phyloP scores from a whole-genome alignment of 1,284 basidiomycete genomes.

The Ceratobasidium sp. region DNA sequence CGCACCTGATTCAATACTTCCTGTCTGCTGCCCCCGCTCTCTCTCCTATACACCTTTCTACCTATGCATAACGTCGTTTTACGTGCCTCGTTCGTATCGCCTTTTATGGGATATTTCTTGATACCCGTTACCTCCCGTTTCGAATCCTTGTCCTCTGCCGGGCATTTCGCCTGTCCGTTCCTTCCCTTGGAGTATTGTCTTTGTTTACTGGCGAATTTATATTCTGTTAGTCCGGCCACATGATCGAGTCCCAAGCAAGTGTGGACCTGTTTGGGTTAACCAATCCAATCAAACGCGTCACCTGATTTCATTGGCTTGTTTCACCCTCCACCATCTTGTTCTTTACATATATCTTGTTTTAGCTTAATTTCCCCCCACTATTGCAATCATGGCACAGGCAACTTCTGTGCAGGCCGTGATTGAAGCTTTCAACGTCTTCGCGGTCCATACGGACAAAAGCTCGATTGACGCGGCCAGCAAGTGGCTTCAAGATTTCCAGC shows the following conservation, averaged over 20 bases:
- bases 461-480: constrained; percentile 88
- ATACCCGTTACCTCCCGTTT: constrained; percentile 42
- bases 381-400: constrained; percentile 37
- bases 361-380: background rate
- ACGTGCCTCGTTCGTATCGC: constrained; percentile 41
- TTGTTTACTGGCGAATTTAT: constrained; percentile 43
- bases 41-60: constrained; percentile 36
- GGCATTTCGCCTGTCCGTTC: constrained; percentile 41
- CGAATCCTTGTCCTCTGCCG: constrained; percentile 3
- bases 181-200: constrained; percentile 34
- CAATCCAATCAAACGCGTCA: constrained; percentile 37
- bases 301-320: constrained; percentile 40
- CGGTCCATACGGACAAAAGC: constrained; percentile 81
- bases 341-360: constrained; percentile 11
- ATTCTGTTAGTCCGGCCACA: constrained; percentile 24
- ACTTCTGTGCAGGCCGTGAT: constrained; percentile 71
- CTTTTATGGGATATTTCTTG: constrained; percentile 47
- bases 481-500: constrained; percentile 96
- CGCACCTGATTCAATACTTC: constrained; percentile 64
- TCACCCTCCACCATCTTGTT: constrained; percentile 42
- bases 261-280: constrained; percentile 41
- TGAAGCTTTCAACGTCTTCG: constrained; percentile 80
- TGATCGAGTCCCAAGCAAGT: constrained; percentile 12
- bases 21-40: constrained; percentile 26
- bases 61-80: constrained; percentile 47